Conservation (phyloP, 495 filamentous ascomycete genomes). For the Filosporella fistucella region DNA sequence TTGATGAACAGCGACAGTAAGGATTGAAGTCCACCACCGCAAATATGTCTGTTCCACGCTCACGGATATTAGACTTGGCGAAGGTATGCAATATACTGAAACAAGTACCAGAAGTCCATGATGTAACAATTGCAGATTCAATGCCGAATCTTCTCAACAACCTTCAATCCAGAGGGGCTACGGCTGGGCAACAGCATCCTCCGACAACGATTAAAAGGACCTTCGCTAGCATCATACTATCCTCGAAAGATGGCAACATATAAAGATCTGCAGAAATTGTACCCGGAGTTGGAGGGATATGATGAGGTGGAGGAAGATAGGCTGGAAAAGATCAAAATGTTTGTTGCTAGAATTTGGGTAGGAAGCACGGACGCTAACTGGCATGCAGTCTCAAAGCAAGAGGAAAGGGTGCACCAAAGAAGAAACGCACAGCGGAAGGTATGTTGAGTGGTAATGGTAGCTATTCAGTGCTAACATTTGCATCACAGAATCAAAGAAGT, state of each 20-base stretch:
- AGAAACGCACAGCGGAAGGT: constrained; percentile 72
- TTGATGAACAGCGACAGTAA: too few species aligned
- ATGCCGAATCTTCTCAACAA: constrained; percentile 86
- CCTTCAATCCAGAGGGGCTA: constrained; percentile 77
- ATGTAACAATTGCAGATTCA: constrained; percentile 53
- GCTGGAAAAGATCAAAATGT: constrained; percentile 68
- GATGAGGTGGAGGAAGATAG: constrained; percentile 70
- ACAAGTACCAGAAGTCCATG: constrained; percentile 6
- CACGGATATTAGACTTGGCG: constrained; percentile 70
- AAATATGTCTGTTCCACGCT: constrained; percentile 67
- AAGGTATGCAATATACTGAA: constrained; percentile 51
- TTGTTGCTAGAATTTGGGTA: constrained; percentile 25
- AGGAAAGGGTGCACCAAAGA: constrained; percentile 89
- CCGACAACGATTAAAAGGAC: constrained; percentile 76
- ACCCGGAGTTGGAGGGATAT: constrained; percentile 61
- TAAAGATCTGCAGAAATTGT: constrained; percentile 60
- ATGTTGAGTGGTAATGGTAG: constrained; percentile 20
- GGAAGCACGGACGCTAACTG: constrained; percentile 23
- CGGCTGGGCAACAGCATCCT: constrained; percentile 86
- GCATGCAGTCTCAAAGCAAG: constrained; percentile 58
- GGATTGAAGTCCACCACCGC: constrained; percentile 8
- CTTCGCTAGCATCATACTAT: constrained; percentile 78
- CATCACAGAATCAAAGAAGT: constrained; percentile 30
- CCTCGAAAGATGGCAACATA: constrained; percentile 67
- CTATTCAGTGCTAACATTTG: constrained; percentile 5